Conservation (phyloP, 1,284 basidiomycete species). For the Sutorius eximius region DNA sequence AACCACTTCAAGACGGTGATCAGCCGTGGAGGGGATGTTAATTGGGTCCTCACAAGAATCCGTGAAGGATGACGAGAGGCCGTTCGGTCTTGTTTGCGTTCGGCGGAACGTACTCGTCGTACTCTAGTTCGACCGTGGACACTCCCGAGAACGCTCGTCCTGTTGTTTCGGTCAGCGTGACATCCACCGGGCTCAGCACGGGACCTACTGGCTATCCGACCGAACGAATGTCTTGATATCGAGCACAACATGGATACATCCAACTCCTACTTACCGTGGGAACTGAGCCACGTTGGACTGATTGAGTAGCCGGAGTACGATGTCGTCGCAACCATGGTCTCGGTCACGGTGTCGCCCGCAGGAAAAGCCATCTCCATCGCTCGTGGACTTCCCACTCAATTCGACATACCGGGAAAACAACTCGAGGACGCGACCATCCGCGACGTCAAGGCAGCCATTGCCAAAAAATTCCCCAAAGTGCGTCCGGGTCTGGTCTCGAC, state of each 20-base stretch:
- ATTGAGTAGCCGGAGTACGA: not conserved
- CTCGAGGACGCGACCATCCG: constrained; percentile 50
- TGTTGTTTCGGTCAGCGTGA: constrained; percentile 17
- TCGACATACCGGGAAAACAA: constrained; percentile 53
- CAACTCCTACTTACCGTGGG: not conserved
- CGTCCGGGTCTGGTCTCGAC: not conserved
- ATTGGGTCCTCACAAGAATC: constrained; percentile 53
- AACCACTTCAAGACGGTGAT: constrained; percentile 50
- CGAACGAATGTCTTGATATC: not conserved
- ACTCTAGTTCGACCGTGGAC: constrained; percentile 43
- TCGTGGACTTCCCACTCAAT: constrained; percentile 52
- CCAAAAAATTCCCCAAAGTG: constrained; percentile 61
- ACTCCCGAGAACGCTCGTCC: constrained; percentile 23
- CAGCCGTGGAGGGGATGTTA: not conserved
- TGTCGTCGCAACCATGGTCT: constrained; percentile 47
- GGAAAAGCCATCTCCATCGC: constrained; percentile 48
- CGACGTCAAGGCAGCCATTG: constrained; percentile 61
- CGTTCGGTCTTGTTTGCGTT: constrained; percentile 41
- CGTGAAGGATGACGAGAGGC: constrained; percentile 66
- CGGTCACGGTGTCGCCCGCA: constrained; percentile 53
- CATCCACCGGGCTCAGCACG: not conserved
- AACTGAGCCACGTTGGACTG: not conserved
- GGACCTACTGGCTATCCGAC: constrained; percentile 11
- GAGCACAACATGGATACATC: constrained; percentile 11
- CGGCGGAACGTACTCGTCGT: constrained; percentile 43